Base-by-base conservation (phyloP, 2,329 filamentous ascomycete species). In the Xylaria sp. region DNA sequence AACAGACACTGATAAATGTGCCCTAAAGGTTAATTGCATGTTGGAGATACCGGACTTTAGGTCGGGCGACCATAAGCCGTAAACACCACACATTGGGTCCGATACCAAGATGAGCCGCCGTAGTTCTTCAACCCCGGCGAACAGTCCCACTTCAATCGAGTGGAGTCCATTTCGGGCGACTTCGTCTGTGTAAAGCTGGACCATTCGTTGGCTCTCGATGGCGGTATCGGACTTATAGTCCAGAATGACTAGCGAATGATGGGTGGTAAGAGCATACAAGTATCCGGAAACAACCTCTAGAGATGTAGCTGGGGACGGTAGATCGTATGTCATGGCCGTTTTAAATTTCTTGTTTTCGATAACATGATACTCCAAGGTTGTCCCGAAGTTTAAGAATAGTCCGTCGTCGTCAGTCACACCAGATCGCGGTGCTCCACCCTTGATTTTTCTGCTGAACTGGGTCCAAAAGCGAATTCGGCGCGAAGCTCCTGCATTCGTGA, bases 211-310 rank as follows among this genome's bases (percentile, higher is more conserved):
- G 5, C 62, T 65, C 11, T 71, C 74, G 60, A 77, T 75, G 60
- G 48, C 52, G 7, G 4, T 4, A n/a, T 71, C 76, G 54, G 69
- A 78, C 71, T 70, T 77, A 63, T 79, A 80, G 71, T 82, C 82
- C 61, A 88, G 76, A 1, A 88, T 74, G 60, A 85, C 76, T 2
- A 89, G 69, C 1, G 87, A 89, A 65, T 88, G 83, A 13, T 74
- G 72, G 3, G 72, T 73, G 1, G 85, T 88, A 48, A 87, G 72
- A 0, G 80, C 85, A 38, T 84, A 75, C 7, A 85, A 75, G 54
- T 79, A 81, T 41, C 78, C 77, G 35, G 82, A 76, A 19, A 79
- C 76, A 13, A 85, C 77, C 21, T 75, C 73, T 53, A 88, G 74
- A 41, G 79, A 78, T 0, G 77, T 80, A 3, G 83, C 85, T 1